Evolutionary conservation across 768 basidiomycete genomes (phyloP), one percentile per base, ranked within the genome.

Genomic region (Xerocomus brunneocitrinus): DNA sequence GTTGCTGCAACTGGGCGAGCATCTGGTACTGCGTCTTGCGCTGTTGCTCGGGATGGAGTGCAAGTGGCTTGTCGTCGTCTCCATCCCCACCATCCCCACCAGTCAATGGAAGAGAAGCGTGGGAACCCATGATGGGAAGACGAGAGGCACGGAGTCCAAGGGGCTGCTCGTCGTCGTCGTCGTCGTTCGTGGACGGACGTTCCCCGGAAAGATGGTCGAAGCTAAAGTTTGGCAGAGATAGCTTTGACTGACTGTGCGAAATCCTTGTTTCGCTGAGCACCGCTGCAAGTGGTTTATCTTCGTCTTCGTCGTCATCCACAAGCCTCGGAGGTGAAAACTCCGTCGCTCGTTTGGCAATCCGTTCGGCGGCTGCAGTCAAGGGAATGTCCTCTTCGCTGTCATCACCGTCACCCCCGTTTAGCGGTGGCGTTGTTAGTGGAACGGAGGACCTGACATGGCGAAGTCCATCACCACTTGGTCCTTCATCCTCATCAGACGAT

Each of bases 361-460:
- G 79, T 50, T 75, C 73, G n/a, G 83, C 72, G 8, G 85, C 80
- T 3, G 79, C 80, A 25, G 83, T 81, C 8, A 93, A 74, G 3
- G 91, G 91, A 40, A 91, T 59, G 70, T 93, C 90, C 58, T 92
- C 90, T 49, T 90, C 90, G 56, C 87, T 88, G 56, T 83, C 81
- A 19, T 78, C 77, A 47, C 76, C 78, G 16, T 60, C 62, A 22
- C 8, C 43, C 24, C 24, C 27, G 19, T 45, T 14, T 9, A 27
- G 30, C 8, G 41, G 34, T 24, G 44, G 25, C 10, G 6, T 10
- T 5, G 47, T 47, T 27, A 55, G 25, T 34, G 39, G 36, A 42
- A 49, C 47, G 6, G 55, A 47, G 30, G 66, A 52, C 41, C 50
- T 46, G 12, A 49, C 22, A 58, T 79, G 79, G 50, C 82, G 76